Percentiles rank a stretch among this genome's conserved stretches.
These are phyloP conservation scores for Suillus subaureus DNA, from an alignment of 768 basidiomycete species.

Conservation along the genomic window DNA sequence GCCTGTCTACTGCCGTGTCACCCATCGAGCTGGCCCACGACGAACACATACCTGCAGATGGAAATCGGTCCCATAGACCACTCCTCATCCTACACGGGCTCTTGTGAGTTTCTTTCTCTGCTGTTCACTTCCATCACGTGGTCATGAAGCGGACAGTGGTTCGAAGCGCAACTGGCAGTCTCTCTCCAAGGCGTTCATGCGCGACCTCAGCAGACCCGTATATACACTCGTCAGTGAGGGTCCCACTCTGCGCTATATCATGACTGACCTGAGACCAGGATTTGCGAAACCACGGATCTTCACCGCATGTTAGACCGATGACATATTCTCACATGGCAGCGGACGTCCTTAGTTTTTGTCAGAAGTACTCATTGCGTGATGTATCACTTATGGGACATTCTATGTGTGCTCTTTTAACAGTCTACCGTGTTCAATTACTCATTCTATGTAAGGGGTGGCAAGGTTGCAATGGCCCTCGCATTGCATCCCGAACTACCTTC, in stretches of 20 bases:
- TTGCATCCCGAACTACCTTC: conserved; percentile 44
- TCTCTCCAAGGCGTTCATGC: conserved; percentile 73
- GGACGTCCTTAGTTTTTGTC: conserved; percentile 73
- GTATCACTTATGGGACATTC: conserved; percentile 87
- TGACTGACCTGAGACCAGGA: conserved; percentile 49
- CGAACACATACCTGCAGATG: conserved; percentile 28
- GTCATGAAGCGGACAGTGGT: conserved; percentile 49
- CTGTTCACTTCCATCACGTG: neutral
- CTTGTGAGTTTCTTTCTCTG: conserved; percentile 46
- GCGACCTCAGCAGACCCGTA: conserved; percentile 64
- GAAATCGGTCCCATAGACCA: conserved; percentile 40
- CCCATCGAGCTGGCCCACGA: conserved; percentile 36
- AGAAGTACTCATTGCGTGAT: conserved; percentile 51
- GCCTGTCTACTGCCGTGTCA: conserved; percentile 17
- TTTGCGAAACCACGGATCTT: conserved; percentile 86
- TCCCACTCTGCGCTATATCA: neutral
- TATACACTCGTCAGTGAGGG: conserved; percentile 62
- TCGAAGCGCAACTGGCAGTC: conserved; percentile 91
- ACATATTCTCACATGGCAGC: conserved; percentile 78
- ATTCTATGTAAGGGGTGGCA: conserved; percentile 71
- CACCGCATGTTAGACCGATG: conserved; percentile 75
- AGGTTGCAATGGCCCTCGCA: conserved; percentile 75
- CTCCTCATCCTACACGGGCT: conserved; percentile 66
- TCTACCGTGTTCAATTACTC: conserved; percentile 1
- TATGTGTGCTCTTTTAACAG: conserved; percentile 56